Evolutionary conservation across 2,329 filamentous ascomycete genomes (phyloP), one percentile per base, ranked within the genome.

Genomic region (Fusarium sp.): DNA sequence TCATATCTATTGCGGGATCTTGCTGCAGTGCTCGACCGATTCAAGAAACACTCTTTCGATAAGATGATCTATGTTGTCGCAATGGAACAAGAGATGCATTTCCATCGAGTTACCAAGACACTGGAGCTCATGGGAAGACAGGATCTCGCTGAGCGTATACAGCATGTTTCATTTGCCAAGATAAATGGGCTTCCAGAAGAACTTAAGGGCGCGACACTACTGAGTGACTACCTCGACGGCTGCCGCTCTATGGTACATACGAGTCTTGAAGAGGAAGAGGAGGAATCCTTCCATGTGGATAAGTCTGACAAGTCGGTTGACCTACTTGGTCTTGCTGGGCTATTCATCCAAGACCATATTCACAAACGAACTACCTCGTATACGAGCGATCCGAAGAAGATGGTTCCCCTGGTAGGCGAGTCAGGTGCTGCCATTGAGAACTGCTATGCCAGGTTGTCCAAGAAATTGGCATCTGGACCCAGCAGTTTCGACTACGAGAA

Each of bases 51-150:
- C 76, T 73, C 85, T 2, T 93, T 92, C 71, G 90, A 93, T 79
- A 88, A 92, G 73, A 92, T 93, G 90, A 90, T 93, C 44, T 93
- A 93, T 72, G 90, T 94, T 6, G 88, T 93, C 22, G 90, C 90
- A 0, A 87, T 86, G 33, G 87, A 90, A 68, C 91, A 93, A 74
- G 90, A 91, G 70, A 83, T 91, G 45, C 91, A 94, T 74, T 84
- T 93, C 47, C 87, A 88, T 65, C 89, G 92, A 73, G 82, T 93
- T 10, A 91, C 92, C 82, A 92, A 92, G 56, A 75, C 76, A 0
- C 65, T 82, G 0, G 75, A 78, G n/a, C 74, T 80, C 2, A 77
- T 82, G 72, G 79, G 73, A 1, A 71, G 71, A 3, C 54, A 64
- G 0, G 77, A 81, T 14, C 62, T 82, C 0, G 70, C 76, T 0